phyloP scores from a whole-genome alignment of 2,329 filamentous ascomycete genomes.

The Hypoxylon sp. region DNA sequence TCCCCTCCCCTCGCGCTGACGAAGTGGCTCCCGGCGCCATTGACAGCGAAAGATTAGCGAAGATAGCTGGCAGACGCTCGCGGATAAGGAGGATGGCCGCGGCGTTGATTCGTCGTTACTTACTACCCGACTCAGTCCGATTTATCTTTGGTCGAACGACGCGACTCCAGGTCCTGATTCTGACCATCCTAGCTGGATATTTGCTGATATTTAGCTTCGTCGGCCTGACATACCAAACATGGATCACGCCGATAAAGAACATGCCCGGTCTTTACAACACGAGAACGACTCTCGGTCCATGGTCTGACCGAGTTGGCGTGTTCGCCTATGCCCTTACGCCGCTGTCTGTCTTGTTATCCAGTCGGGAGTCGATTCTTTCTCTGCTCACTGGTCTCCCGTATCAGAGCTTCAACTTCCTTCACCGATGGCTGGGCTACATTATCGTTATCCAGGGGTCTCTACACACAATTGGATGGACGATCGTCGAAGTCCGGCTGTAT shows the following conservation, averaged over 20 bases:
- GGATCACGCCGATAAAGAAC: slow-evolving; percentile 77
- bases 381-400: slow-evolving; percentile 80
- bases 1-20: slow-evolving; percentile 45
- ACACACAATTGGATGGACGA: slow-evolving; percentile 79
- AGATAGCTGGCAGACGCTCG: slow-evolving; percentile 35
- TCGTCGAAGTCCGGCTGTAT: slow-evolving; percentile 77
- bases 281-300: slow-evolving; percentile 75
- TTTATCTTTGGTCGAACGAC: slow-evolving; percentile 77
- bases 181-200: slow-evolving; percentile 72
- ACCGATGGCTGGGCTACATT: slow-evolving; percentile 81
- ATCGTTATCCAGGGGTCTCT: slow-evolving; percentile 77
- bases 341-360: slow-evolving; percentile 76
- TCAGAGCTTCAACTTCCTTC: slow-evolving; percentile 83
- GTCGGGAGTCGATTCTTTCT: slow-evolving; percentile 78
- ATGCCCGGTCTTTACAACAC: slow-evolving; percentile 71
- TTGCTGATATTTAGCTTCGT: slow-evolving; percentile 77
- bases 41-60: slow-evolving; percentile 40
- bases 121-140: slow-evolving; percentile 73
- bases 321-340: slow-evolving; percentile 82
- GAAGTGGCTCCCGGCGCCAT: slow-evolving; percentile 42
- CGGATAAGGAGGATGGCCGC: slow-evolving; percentile 58
- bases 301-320: slow-evolving; percentile 77
- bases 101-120: slow-evolving; percentile 62
- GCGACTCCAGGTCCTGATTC: slow-evolving; percentile 75
- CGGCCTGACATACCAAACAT: slow-evolving; percentile 76